phyloP scores from a whole-genome alignment of 768 basidiomycete genomes.

The Russula sp. region DNA sequence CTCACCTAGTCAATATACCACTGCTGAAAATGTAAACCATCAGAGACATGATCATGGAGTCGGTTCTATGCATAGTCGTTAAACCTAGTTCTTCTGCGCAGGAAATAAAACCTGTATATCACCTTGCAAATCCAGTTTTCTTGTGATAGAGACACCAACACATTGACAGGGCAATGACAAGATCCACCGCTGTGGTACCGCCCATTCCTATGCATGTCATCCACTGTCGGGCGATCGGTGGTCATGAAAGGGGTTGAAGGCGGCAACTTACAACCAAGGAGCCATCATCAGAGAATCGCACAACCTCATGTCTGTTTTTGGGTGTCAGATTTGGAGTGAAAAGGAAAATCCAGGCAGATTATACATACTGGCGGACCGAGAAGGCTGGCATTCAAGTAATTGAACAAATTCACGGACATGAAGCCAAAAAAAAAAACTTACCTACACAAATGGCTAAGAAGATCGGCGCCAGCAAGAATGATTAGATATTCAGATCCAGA shows the following conservation, averaged over 20 bases:
- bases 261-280: conserved; percentile 28
- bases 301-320: conserved; percentile 22
- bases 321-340: background rate
- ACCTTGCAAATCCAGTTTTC: no score
- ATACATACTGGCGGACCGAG: conserved; percentile 37
- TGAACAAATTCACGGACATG: background rate
- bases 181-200: conserved; percentile 41
- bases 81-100: no score
- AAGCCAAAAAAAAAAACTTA: background rate
- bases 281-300: conserved; percentile 30
- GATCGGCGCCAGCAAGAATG: no score
- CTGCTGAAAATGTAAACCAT: conserved; percentile 26
- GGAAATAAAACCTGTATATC: no score
- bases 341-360: background rate
- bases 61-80: conserved; percentile 20
- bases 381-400: conserved; percentile 32
- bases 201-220: conserved; percentile 40
- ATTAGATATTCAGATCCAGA: no score
- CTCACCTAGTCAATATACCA: conserved; percentile 25
- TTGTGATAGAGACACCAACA: no score
- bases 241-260: background rate
- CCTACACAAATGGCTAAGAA: no score
- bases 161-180: conserved; percentile 34
- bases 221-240: conserved; percentile 31
- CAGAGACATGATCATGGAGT: conserved; percentile 24